Conservation (phyloP, 176 grass and related monocot genomes). For the Alloteropsis semialata region DNA sequence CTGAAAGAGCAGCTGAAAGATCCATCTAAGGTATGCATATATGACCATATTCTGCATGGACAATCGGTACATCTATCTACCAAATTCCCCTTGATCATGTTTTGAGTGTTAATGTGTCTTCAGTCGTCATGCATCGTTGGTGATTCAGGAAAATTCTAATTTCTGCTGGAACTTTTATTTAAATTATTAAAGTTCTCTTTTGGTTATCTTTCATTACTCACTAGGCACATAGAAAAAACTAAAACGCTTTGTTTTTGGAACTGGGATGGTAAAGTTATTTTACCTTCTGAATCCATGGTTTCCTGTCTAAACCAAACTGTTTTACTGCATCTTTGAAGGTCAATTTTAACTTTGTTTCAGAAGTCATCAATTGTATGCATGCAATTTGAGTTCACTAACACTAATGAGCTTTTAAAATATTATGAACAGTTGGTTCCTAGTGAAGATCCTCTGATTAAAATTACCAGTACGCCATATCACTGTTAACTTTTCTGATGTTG, state of each 20-base stretch:
- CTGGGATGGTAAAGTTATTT: background rate
- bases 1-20: constrained; percentile 93
- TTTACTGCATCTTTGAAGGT: background rate
- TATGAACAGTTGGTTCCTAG: background rate
- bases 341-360: background rate
- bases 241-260: background rate
- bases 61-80: background rate
- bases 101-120: constrained; percentile 3
- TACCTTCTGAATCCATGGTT: background rate
- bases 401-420: constrained; percentile 8
- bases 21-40: constrained; percentile 66
- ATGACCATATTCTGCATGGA: background rate
- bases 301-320: background rate
- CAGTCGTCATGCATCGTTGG: constrained; percentile 8
- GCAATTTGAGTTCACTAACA: background rate
- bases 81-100: constrained; percentile 25
- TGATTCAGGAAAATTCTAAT: background rate
- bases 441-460: background rate
- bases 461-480: background rate
- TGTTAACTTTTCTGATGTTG: background rate
- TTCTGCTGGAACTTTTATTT: background rate
- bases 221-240: background rate
- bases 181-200: background rate
- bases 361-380: background rate
- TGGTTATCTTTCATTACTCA: background rate